Percentiles rank a stretch among this genome's conserved stretches.
Evolutionary conservation across 2,329 filamentous ascomycete species (phyloP).

Genomic region (Curvularia sp.): DNA sequence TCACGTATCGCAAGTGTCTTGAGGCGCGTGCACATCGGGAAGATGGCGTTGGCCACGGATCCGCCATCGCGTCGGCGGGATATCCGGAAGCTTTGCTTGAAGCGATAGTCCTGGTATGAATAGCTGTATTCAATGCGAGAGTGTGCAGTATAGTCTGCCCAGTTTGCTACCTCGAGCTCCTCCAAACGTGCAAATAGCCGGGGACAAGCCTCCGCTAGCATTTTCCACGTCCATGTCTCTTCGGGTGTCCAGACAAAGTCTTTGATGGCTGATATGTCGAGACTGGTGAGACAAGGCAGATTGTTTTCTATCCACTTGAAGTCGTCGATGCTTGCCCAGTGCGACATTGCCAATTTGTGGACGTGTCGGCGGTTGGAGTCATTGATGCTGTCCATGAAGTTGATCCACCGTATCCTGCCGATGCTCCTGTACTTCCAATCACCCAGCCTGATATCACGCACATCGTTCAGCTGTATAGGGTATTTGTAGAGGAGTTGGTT

Average conservation of each 20-base stretch:
- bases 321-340: conserved; percentile 47
- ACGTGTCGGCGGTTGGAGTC: conserved; percentile 42
- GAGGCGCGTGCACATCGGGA: conserved; percentile 40
- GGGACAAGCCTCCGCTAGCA: conserved; percentile 42
- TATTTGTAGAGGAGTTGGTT: conserved; percentile 44
- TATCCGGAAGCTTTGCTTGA: conserved; percentile 45
- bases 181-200: conserved; percentile 41
- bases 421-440: conserved; percentile 45
- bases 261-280: conserved; percentile 48
- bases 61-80: conserved; percentile 45
- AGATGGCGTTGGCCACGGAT: conserved; percentile 44
- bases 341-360: conserved; percentile 46
- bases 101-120: conserved; percentile 47
- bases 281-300: conserved; percentile 40
- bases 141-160: conserved; percentile 48
- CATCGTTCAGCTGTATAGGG: conserved; percentile 41
- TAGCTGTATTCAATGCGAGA: conserved; percentile 49
- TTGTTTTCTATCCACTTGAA: conserved; percentile 49
- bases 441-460: conserved; percentile 39
- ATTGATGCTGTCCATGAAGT: conserved; percentile 43
- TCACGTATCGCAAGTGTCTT: conserved; percentile 46
- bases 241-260: conserved; percentile 49
- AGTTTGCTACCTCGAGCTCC: conserved; percentile 47
- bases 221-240: conserved; percentile 48
- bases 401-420: conserved; percentile 40